Conservation (phyloP, 2,329 filamentous ascomycete species). For the Endocalyx cinctus region DNA sequence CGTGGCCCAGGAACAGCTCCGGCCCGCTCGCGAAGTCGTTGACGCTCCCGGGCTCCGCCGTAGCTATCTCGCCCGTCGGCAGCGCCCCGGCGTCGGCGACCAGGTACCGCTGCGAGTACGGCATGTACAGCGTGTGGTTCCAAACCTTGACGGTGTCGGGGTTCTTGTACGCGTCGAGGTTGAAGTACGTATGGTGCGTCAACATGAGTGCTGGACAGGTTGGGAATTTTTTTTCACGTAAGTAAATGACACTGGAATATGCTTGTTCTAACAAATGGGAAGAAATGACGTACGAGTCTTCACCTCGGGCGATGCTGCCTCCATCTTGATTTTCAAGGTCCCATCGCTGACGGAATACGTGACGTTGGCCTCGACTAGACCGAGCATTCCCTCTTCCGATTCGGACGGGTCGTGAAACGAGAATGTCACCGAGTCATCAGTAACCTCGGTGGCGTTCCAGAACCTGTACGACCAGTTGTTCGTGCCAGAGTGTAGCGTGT, state of each 20-base stretch:
- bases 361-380: slow-evolving; percentile 55
- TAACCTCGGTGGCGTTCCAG: slow-evolving; percentile 55
- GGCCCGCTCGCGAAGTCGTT: slow-evolving; percentile 62
- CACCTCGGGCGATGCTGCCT: slow-evolving; percentile 48
- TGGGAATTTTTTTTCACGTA: too few relatives aligned
- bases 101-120: slow-evolving; percentile 56
- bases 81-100: slow-evolving; percentile 51
- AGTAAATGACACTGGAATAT: too few relatives aligned
- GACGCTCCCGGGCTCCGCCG: slow-evolving; percentile 50
- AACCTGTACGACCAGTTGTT: slow-evolving; percentile 61
- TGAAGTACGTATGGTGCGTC: slow-evolving; percentile 65
- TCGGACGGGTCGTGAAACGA: slow-evolving; percentile 55
- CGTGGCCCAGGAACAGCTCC: slow-evolving; percentile 57
- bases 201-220: slow-evolving; percentile 50
- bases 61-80: slow-evolving; percentile 57
- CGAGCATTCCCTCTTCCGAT: slow-evolving; percentile 57
- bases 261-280: too few relatives aligned
- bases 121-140: slow-evolving; percentile 59
- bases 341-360: slow-evolving; percentile 57
- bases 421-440: slow-evolving; percentile 58
- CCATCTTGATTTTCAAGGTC: slow-evolving; percentile 57
- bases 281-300: slow-evolving; percentile 33
- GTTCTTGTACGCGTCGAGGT: slow-evolving; percentile 60
- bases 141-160: slow-evolving; percentile 49
- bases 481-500: slow-evolving; percentile 54